phyloP scores from a whole-genome alignment of 345 rosid species.

The Raphanus raphanistrum region DNA sequence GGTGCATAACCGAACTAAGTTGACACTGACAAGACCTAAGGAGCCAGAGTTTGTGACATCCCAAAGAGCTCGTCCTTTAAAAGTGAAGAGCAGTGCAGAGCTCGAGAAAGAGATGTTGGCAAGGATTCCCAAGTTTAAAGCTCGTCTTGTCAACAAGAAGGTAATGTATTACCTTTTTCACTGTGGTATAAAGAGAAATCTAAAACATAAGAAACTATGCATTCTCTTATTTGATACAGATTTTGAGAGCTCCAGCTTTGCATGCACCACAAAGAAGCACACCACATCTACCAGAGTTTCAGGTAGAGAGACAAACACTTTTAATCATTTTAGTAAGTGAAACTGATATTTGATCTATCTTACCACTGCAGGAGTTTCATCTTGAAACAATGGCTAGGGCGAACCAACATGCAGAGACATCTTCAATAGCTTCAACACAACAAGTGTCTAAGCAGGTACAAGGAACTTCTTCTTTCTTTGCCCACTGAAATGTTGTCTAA shows the following conservation, averaged over 20 bases:
- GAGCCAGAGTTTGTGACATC: slow-evolving; percentile 90
- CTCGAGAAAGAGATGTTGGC: slow-evolving; percentile 99
- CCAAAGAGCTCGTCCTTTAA: slow-evolving; percentile 77
- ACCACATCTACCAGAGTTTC: slow-evolving; percentile 82
- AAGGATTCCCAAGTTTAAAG: slow-evolving; percentile 94
- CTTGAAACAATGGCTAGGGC: slow-evolving; percentile 81
- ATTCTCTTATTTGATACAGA: slow-evolving; percentile 47
- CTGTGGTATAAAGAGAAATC: background rate
- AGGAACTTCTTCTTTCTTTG: slow-evolving; percentile 7
- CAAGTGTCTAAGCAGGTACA: slow-evolving; percentile 70
- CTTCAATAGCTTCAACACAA: slow-evolving; percentile 77
- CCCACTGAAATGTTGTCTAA: background rate
- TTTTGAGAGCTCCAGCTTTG: slow-evolving; percentile 68
- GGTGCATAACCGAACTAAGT: slow-evolving; percentile 49
- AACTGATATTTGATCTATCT: slow-evolving; percentile 10
- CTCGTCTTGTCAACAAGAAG: slow-evolving; percentile 93
- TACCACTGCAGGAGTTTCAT: slow-evolving; percentile 73
- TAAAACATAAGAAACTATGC: background rate
- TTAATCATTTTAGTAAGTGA: background rate
- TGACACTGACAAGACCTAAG: slow-evolving; percentile 85
- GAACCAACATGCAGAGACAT: slow-evolving; percentile 71
- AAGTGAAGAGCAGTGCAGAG: slow-evolving; percentile 80
- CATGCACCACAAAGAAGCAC: slow-evolving; percentile 63
- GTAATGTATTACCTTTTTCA: slow-evolving; percentile 36
- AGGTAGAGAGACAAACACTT: slow-evolving; percentile 46